Conservation (phyloP, 140 eudicot genomes). For the Erigeron philadelphicus region DNA sequence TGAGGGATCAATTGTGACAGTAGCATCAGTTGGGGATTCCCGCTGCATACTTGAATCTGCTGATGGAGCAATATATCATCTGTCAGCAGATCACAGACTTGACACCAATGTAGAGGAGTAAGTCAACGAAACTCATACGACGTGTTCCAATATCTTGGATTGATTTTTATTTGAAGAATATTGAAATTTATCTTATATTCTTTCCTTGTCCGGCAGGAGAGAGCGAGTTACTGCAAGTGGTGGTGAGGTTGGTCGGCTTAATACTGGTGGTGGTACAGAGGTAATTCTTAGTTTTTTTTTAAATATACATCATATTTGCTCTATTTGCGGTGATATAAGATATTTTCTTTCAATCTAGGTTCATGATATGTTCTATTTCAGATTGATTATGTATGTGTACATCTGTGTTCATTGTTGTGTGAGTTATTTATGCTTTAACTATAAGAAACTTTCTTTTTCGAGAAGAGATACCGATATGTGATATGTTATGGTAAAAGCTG, state of each 20-base stretch:
- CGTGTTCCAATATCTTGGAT: conserved; percentile 12
- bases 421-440: neutral
- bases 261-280: conserved; percentile 95
- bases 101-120: conserved; percentile 88
- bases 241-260: conserved; percentile 96
- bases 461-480: too few species aligned
- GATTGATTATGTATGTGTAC: conserved; percentile 2
- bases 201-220: conserved; percentile 44
- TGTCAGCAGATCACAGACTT: conserved; percentile 96
- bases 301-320: neutral
- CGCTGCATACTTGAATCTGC: conserved; percentile 91
- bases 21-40: conserved; percentile 97
- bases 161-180: neutral
- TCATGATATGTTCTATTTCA: neutral
- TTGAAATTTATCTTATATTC: conserved; percentile 11
- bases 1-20: conserved; percentile 84
- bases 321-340: neutral
- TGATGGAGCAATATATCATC: conserved; percentile 68
- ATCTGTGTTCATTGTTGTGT: neutral
- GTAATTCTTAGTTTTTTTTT: conserved; percentile 32
- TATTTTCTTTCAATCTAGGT: neutral
- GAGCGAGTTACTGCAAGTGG: conserved; percentile 90
- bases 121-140: conserved; percentile 25
- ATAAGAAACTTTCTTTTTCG: too few species aligned
- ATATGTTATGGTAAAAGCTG: too few species aligned